These are phyloP conservation scores for Rauvolfia tetraphylla DNA, from an alignment of 257 asterid genomes.

Conservation along the genomic window DNA sequence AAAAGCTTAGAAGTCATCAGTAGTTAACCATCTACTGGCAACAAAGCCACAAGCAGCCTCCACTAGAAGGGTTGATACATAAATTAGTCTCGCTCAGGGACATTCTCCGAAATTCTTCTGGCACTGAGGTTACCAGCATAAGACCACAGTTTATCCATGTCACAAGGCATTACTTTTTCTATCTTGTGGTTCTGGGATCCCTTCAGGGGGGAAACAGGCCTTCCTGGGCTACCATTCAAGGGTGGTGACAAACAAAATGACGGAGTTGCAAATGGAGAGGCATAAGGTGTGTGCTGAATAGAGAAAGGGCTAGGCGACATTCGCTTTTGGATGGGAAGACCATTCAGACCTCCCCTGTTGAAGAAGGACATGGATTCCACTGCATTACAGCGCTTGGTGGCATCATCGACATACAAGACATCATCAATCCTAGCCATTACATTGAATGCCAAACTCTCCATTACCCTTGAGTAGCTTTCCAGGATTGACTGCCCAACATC, in stretches of 20 bases:
- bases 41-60: neutral
- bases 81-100: slow-evolving; percentile 70
- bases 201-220: slow-evolving; percentile 45
- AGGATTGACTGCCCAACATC: slow-evolving; percentile 97
- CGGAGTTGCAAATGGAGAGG: slow-evolving; percentile 95
- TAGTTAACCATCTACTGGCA: slow-evolving; percentile 1
- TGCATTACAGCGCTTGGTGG: slow-evolving; percentile 58
- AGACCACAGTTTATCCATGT: slow-evolving; percentile 76
- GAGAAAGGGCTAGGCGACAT: slow-evolving; percentile 96
- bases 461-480: slow-evolving; percentile 96
- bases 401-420: slow-evolving; percentile 79
- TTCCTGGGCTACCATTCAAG: slow-evolving; percentile 57
- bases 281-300: slow-evolving; percentile 79
- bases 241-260: slow-evolving; percentile 82
- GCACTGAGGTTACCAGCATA: slow-evolving; percentile 78
- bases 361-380: slow-evolving; percentile 67
- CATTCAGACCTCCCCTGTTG: slow-evolving; percentile 70
- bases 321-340: slow-evolving; percentile 84
- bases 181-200: slow-evolving; percentile 32
- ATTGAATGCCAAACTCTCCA: slow-evolving; percentile 98
- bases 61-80: slow-evolving; percentile 18
- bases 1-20: neutral
- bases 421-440: slow-evolving; percentile 93
- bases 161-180: slow-evolving; percentile 56
- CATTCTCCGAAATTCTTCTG: slow-evolving; percentile 56